phyloP scores from a whole-genome alignment of 163 green algal species.

The Volvox carteri region DNA sequence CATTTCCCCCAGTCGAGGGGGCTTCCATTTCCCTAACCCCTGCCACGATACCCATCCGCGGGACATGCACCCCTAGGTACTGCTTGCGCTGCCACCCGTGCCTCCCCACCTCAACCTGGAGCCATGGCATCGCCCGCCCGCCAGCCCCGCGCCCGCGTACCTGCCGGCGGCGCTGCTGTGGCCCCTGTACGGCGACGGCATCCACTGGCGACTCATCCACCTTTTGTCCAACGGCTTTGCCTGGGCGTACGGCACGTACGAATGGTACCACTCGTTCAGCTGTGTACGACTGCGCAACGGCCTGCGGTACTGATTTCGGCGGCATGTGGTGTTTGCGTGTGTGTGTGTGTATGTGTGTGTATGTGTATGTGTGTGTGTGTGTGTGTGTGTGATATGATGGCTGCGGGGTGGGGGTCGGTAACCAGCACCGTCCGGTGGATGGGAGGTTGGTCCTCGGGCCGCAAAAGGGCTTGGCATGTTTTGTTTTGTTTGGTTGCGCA shows the following conservation, averaged over 20 bases:
- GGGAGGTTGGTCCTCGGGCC: too few relatives aligned
- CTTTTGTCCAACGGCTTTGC: constrained; percentile 38
- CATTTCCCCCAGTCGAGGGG: too few relatives aligned
- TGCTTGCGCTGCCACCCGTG: constrained; percentile 13
- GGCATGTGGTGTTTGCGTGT: too few relatives aligned
- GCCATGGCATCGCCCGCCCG: constrained; percentile 43
- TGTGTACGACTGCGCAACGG: constrained; percentile 35
- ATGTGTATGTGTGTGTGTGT: too few relatives aligned
- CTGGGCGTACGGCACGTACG: constrained; percentile 51
- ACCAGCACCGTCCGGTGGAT: too few relatives aligned
- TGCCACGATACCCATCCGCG: too few relatives aligned
- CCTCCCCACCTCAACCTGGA: constrained; percentile 40
- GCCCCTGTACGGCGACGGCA: constrained; percentile 51
- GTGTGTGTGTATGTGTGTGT: too few relatives aligned
- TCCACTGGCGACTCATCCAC: constrained; percentile 40
- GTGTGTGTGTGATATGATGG: too few relatives aligned
- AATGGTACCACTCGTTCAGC: constrained; percentile 47
- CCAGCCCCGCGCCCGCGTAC: neutral
- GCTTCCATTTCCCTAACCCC: too few relatives aligned
- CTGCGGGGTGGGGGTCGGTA: too few relatives aligned
- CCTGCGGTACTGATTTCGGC: constrained; percentile 33
- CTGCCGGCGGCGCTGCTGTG: constrained; percentile 39
- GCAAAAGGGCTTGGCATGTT: too few relatives aligned
- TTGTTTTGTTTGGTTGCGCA: too few relatives aligned
- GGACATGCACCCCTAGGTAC: neutral